phyloP scores from a whole-genome alignment of 164 flowering plant species.

The Chloranthus sessilifolius region DNA sequence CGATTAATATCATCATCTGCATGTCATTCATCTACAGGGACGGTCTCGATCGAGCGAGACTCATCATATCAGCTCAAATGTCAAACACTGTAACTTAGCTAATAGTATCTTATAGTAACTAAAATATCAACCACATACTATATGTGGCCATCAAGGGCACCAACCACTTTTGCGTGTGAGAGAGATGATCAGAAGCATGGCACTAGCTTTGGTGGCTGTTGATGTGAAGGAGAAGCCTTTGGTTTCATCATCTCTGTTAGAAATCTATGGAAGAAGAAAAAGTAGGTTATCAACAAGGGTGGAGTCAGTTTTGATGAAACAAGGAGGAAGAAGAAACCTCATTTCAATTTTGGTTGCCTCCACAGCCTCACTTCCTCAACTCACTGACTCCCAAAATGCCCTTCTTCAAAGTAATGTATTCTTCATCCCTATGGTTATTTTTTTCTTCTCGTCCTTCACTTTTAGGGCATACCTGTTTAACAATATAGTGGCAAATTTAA shows the following conservation, averaged over 20 bases:
- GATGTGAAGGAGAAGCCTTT: constrained; percentile 25
- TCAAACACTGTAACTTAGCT: too few species aligned
- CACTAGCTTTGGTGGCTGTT: constrained; percentile 34
- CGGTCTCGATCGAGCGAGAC: too few species aligned
- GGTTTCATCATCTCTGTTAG: constrained; percentile 33
- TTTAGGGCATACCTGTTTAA: too few species aligned
- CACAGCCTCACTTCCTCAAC: constrained; percentile 14
- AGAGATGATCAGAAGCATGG: constrained; percentile 2
- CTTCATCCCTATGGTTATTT: too few species aligned
- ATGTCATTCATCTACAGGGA: too few species aligned
- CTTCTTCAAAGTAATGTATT: constrained; percentile 60
- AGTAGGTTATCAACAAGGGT: constrained; percentile 1
- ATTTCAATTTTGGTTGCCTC: constrained; percentile 23
- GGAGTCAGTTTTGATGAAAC: constrained; percentile 5
- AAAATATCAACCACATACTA: too few species aligned
- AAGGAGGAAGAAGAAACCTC: constrained; percentile 47
- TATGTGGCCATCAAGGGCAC: too few species aligned
- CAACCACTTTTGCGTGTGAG: too few species aligned
- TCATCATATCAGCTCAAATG: too few species aligned
- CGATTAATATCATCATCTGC: too few species aligned
- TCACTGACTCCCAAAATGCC: constrained; percentile 34
- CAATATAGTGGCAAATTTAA: too few species aligned
- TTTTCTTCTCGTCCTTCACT: background rate
- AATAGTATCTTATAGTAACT: too few species aligned
- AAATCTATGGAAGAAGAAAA: constrained; percentile 23